Conservation (phyloP, 306 rosid genomes). For the Betula pendula region DNA sequence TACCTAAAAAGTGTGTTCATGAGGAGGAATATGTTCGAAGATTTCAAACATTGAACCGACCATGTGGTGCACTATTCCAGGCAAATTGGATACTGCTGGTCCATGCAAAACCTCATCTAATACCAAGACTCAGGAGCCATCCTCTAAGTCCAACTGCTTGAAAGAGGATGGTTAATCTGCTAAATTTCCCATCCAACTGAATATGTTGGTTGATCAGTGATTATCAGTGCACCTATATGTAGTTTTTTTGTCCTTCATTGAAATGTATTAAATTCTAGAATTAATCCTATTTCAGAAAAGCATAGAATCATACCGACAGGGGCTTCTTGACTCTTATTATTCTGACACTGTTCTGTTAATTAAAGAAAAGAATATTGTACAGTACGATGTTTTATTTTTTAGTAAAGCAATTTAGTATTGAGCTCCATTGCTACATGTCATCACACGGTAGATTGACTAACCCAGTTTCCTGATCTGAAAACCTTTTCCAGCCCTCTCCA, state of each 20-base stretch:
- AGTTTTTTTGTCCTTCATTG: neutral
- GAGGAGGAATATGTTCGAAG: neutral
- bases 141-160: too few relatives aligned
- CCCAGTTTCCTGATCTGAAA: slow-evolving; percentile 6
- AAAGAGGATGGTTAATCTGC: too few relatives aligned
- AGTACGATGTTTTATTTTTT: neutral
- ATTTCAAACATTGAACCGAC: neutral
- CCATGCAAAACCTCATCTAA: too few relatives aligned
- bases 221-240: too few relatives aligned
- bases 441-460: slow-evolving; percentile 16
- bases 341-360: slow-evolving; percentile 14
- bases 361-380: slow-evolving; percentile 46
- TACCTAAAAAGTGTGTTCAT: neutral
- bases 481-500: slow-evolving; percentile 11
- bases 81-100: neutral
- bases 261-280: neutral
- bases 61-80: neutral
- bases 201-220: neutral
- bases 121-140: too few relatives aligned
- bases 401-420: slow-evolving; percentile 3
- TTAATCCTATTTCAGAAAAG: slow-evolving; percentile 14
- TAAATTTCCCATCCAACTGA: neutral
- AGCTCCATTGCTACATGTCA: neutral
- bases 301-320: slow-evolving; percentile 18
- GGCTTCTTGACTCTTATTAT: slow-evolving; percentile 13